Evolutionary conservation across 306 rosid species (phyloP), one percentile per base, ranked within the genome.

Genomic region (Fagus crenata): DNA sequence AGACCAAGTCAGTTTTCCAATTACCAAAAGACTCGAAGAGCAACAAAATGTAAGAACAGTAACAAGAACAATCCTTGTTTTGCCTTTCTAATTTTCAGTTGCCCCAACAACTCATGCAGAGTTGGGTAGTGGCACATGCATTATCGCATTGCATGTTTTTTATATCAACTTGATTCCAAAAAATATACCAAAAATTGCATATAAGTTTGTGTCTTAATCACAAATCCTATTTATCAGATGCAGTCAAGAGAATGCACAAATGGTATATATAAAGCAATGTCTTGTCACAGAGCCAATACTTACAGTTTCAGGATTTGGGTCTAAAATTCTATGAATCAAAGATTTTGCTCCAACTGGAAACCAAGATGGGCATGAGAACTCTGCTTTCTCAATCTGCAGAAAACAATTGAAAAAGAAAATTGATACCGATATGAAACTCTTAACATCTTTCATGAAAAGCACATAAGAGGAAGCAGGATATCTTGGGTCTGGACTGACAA

Each of bases 261-360:
- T 15, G 9, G 17, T 17, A 15, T 4, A 72, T 37, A 17, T n/a
- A n/a, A 33, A 54, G 22, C 64, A 59, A 67, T 39, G 67, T 71
- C 76, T 74, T 71, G 63, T 58, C 64, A 59, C 35, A 58, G 71
- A 74, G 53, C 49, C 74, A 69, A 73, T 75, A 87, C 97, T 88
- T 77, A 91, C 97, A 18, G 89, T 91, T 71, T 84, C 87, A 78
- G 98, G 90, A 81, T 87, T 89, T 69, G 98, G 91, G 41, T 93
- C 95, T 79, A 93, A 80, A 80, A 89, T 91, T 86, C 85, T 88
- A 49, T 56, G 80, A 63, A 93, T 88, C 82, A 91, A 80, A 18
- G 89, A 54, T 77, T 93, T 93, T 83, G 97, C 92, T 75, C 92
- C 97, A 75, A 91, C 87, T 0, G 98, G 95, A 87, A 93, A 91